Evolutionary conservation across 2,329 filamentous ascomycete genomes (phyloP), one percentile per base, ranked within the genome.

Genomic region (Monilinia fructicola): DNA sequence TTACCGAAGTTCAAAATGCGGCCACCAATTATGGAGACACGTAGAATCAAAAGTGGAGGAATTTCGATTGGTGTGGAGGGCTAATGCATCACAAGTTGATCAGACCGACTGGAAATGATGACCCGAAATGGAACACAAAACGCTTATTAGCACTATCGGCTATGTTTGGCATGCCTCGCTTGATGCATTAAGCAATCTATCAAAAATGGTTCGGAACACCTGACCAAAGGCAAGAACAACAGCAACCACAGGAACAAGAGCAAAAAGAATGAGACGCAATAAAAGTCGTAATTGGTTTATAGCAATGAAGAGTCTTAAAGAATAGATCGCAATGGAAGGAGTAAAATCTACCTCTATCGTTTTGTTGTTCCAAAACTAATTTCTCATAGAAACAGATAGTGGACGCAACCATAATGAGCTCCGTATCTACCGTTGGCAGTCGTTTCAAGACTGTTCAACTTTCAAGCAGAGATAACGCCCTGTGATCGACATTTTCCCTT

Each of bases 1-100:
- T 74, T 74, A 71, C 63, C 70, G 69, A 71, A 71, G 50, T 66
- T 53, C 56, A 60, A 64, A 40, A 54, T 42, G 31, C 64, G 69
- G 70, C 67, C 66, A 65, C 67, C 50, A 60, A 70, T 64, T 72
- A 70, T 75, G 74, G 73, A 74, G 71, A 72, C 71, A 72, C 68
- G 67, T 71, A 67, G 60, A 48, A 71, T 62, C 71, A 74, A 74
- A 71, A 75, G 73, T 76, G 74, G 74, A 74, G 72, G 73, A 28
- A 66, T 16, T 38, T 67, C 23, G 63, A 64, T 46, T 73, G 72
- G 73, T 75, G 75, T 75, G 75, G 73, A 76, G 73, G 70, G 71
- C 74, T 76, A 75, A 71, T 64, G 72, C 58, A 69, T 67, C 67
- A 69, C 62, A 69, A 65, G 69, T 59, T 66, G 68, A 66, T 63